Percentiles rank a stretch among this genome's conserved stretches.
These are phyloP conservation scores for Cylindrodendrum hubeiense DNA, from an alignment of 2,329 filamentous ascomycete species.

Conservation along the genomic window DNA sequence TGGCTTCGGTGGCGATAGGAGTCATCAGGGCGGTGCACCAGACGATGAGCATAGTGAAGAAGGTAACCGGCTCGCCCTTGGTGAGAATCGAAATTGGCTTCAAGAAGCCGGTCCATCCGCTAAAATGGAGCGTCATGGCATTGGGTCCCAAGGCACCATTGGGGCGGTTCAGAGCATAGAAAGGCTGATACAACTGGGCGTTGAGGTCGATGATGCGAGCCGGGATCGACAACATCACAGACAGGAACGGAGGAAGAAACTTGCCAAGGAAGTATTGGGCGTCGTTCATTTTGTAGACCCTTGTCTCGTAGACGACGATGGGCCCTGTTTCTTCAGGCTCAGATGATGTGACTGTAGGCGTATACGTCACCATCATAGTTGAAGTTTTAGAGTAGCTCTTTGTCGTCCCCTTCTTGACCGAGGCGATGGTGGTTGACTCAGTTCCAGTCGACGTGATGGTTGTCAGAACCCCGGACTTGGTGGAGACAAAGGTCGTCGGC, in stretches of 20 bases:
- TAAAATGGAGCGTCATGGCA: conserved; percentile 58
- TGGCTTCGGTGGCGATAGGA: conserved; percentile 40
- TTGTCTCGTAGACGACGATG: conserved; percentile 23
- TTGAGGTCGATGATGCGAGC: conserved; percentile 59
- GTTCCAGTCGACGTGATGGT: conserved; percentile 35
- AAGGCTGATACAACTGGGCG: conserved; percentile 59
- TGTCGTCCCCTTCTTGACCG: conserved; percentile 35
- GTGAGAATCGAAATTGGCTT: conserved; percentile 50
- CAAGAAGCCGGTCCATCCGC: conserved; percentile 51
- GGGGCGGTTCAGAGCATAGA: conserved; percentile 55
- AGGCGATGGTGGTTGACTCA: conserved; percentile 36
- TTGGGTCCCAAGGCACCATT: conserved; percentile 55
- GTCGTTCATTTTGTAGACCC: conserved; percentile 36
- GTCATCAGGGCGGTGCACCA: conserved; percentile 39
- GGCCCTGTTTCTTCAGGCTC: conserved; percentile 17
- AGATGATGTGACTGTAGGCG: conserved; percentile 20
- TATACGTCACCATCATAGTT: conserved; percentile 14
- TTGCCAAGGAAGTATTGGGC: conserved; percentile 55
- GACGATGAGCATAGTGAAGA: conserved; percentile 43
- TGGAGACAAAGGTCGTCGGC: conserved; percentile 34
- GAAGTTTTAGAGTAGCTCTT: conserved; percentile 32
- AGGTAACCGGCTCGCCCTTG: conserved; percentile 45
- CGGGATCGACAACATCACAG: conserved; percentile 55
- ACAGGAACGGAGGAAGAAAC: conserved; percentile 57
- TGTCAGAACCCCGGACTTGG: conserved; percentile 10